Evolutionary conservation across 495 filamentous ascomycete species (phyloP).

Genomic region (Niebla homalea): DNA sequence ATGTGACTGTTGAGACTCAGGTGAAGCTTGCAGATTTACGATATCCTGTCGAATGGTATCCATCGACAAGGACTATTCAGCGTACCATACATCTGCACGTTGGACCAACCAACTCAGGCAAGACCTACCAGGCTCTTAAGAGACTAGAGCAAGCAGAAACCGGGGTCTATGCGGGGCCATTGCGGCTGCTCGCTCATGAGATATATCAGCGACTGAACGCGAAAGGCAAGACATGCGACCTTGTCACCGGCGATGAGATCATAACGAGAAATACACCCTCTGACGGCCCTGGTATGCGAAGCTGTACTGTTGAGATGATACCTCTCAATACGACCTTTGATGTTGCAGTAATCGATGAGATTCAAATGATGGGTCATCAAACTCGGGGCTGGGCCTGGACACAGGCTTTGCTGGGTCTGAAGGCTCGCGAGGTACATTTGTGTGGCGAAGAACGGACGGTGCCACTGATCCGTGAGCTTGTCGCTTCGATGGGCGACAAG

Average conservation of each 20-base stretch:
- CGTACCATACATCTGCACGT: conserved; percentile 86
- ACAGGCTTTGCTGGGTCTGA: conserved; percentile 72
- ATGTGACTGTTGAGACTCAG: conserved; percentile 42
- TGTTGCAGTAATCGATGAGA: conserved; percentile 94
- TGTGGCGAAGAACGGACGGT: conserved; percentile 83
- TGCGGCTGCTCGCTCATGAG: conserved; percentile 87
- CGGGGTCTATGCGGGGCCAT: conserved; percentile 83
- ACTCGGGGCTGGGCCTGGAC: conserved; percentile 96
- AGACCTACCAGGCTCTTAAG: conserved; percentile 90
- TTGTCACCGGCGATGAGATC: conserved; percentile 87
- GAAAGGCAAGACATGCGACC: conserved; percentile 56
- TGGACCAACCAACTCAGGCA: conserved; percentile 95
- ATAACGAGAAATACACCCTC: conserved; percentile 36
- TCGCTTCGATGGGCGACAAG: conserved; percentile 66
- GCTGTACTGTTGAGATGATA: conserved; percentile 96
- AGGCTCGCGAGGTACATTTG: conserved; percentile 79
- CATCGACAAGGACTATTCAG: conserved; percentile 60
- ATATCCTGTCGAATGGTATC: conserved; percentile 85
- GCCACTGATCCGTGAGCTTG: conserved; percentile 67
- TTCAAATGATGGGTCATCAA: conserved; percentile 81
- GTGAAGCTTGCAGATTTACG: conserved; percentile 60
- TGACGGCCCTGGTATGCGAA: conserved; percentile 41
- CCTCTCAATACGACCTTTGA: conserved; percentile 57
- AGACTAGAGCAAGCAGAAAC: conserved; percentile 60
- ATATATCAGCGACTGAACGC: conserved; percentile 71